Evolutionary conservation across 1,284 basidiomycete species (phyloP).

Genomic region (Ustilago crameri): DNA sequence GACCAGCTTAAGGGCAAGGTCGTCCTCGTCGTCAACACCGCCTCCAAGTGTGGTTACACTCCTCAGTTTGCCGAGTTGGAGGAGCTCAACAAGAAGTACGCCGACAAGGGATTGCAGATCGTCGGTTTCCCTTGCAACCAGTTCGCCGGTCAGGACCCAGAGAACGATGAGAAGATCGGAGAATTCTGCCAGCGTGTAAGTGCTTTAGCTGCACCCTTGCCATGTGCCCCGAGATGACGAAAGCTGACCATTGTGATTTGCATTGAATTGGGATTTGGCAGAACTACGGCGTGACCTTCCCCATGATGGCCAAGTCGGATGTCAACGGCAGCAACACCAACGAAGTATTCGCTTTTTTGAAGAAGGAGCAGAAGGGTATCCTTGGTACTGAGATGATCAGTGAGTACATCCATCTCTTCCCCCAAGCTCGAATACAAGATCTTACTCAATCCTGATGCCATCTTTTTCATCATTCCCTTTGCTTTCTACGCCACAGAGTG

Average conservation of each 20-base stretch:
- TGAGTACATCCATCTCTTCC: constrained; percentile 12
- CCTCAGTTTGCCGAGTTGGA: constrained; percentile 87
- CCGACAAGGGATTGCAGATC: constrained; percentile 79
- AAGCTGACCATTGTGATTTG: background rate
- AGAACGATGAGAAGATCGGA: constrained; percentile 59
- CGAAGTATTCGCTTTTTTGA: constrained; percentile 86
- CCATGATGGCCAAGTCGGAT: constrained; percentile 72
- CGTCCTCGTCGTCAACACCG: constrained; percentile 73
- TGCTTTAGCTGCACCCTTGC: background rate
- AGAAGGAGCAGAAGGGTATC: constrained; percentile 79
- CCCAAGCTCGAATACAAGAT: background rate
- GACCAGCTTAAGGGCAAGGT: constrained; percentile 71
- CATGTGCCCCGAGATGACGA: background rate
- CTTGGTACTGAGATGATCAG: constrained; percentile 80
- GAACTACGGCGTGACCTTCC: constrained; percentile 68
- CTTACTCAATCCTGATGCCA: background rate
- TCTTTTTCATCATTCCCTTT: background rate
- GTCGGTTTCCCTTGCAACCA: constrained; percentile 94
- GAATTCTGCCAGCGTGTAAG: constrained; percentile 63
- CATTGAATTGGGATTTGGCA: constrained; percentile 3
- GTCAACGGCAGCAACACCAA: constrained; percentile 85
- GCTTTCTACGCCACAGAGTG: constrained; percentile 67
- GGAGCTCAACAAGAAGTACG: constrained; percentile 83
- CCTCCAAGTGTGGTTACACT: constrained; percentile 76
- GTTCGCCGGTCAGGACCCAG: constrained; percentile 71